Evolutionary conservation across 345 rosid genomes (phyloP).

Genomic region (Citrus reticulata): DNA sequence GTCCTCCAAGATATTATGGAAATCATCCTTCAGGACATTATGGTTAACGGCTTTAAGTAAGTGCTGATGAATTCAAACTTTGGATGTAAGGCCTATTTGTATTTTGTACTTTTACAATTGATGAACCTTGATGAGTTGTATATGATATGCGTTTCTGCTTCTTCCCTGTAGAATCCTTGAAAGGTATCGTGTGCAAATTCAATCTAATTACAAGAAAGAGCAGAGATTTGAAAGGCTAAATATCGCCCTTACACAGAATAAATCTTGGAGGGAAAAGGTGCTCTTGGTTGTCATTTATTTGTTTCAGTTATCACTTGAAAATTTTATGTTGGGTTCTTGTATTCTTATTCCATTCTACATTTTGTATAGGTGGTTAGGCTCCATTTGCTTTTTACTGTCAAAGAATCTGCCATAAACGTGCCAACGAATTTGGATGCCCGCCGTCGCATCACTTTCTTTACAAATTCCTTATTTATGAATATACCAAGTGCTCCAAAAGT

Average conservation of each 20-base stretch:
- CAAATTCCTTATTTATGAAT: slow-evolving; percentile 92
- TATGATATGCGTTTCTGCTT: slow-evolving; percentile 19
- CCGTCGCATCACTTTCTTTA: slow-evolving; percentile 96
- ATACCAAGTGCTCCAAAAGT: slow-evolving; percentile 90
- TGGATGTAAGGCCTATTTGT: neutral
- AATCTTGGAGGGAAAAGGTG: slow-evolving; percentile 78
- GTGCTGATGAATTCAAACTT: slow-evolving; percentile 28
- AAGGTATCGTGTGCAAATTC: slow-evolving; percentile 29
- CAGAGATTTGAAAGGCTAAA: slow-evolving; percentile 79
- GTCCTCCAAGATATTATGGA: slow-evolving; percentile 91
- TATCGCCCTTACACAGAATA: slow-evolving; percentile 14
- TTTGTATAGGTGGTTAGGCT: slow-evolving; percentile 65
- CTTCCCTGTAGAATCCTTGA: slow-evolving; percentile 50
- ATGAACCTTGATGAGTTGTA: slow-evolving; percentile 4
- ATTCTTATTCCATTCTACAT: slow-evolving; percentile 10
- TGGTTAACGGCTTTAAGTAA: slow-evolving; percentile 71
- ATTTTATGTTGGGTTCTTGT: neutral
- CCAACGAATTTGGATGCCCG: slow-evolving; percentile 97
- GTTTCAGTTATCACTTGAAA: neutral
- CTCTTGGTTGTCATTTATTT: neutral
- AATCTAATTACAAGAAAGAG: slow-evolving; percentile 34
- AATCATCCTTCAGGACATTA: slow-evolving; percentile 72
- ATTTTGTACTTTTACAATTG: slow-evolving; percentile 8
- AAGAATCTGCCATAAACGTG: slow-evolving; percentile 95
- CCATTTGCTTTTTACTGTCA: slow-evolving; percentile 73